Evolutionary conservation across 805 yeast genomes (phyloP).

Genomic region (Brettanomyces sp.): DNA sequence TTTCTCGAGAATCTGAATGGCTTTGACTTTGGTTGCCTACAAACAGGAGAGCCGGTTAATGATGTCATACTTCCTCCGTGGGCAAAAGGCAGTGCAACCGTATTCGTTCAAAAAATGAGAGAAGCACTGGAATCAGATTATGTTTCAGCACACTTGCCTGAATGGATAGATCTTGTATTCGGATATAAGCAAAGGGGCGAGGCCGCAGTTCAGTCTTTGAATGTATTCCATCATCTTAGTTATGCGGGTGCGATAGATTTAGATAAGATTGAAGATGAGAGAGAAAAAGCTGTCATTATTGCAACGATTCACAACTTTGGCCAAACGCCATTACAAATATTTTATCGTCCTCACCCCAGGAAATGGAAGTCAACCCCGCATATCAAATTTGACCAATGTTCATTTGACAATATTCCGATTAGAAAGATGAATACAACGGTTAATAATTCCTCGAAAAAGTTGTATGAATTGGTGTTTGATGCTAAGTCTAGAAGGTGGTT

Average conservation of each 20-base stretch:
- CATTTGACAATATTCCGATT: constrained; percentile 26
- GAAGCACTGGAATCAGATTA: constrained; percentile 78
- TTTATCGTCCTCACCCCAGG: constrained; percentile 56
- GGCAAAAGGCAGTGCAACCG: constrained; percentile 70
- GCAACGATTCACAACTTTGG: constrained; percentile 90
- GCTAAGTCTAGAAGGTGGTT: constrained; percentile 38
- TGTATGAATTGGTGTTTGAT: constrained; percentile 20
- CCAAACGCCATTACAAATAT: constrained; percentile 74
- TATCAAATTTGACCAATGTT: constrained; percentile 26
- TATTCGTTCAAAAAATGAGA: constrained; percentile 66
- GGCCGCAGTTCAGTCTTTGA: constrained; percentile 54
- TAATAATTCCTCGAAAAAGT: neutral
- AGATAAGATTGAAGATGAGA: constrained; percentile 63
- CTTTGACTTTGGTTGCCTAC: constrained; percentile 63
- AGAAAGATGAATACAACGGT: constrained; percentile 19
- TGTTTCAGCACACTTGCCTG: constrained; percentile 65
- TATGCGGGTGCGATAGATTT: constrained; percentile 78
- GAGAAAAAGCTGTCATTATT: constrained; percentile 65
- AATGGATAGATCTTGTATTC: constrained; percentile 81
- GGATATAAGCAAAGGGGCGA: constrained; percentile 73
- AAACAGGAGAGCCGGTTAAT: constrained; percentile 44
- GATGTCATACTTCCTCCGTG: constrained; percentile 73
- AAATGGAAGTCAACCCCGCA: constrained; percentile 23
- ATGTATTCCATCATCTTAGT: constrained; percentile 78
- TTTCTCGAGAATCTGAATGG: constrained; percentile 57